Evolutionary conservation across 176 grass and related monocot species (phyloP).

Genomic region (Chrysopogon serrulatus): DNA sequence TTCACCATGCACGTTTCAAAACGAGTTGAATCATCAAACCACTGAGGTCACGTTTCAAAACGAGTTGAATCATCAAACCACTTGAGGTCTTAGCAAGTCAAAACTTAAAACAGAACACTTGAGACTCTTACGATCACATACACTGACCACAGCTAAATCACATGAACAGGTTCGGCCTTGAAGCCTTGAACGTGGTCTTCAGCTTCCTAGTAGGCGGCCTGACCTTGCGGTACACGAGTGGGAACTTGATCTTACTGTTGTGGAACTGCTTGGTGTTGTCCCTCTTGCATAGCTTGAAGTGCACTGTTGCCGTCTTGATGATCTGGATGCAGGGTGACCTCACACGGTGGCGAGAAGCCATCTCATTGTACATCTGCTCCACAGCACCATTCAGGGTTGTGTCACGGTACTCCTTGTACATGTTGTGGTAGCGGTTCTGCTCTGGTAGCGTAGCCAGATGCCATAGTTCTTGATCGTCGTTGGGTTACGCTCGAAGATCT

Average conservation of each 20-base stretch:
- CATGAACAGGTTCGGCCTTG: conserved; percentile 69
- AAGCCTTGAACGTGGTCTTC: conserved; percentile 83
- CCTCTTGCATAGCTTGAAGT: conserved; percentile 69
- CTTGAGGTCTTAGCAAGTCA: not conserved
- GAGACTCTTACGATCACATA: not conserved
- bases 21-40: conserved; percentile 12
- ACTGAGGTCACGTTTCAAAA: not conserved
- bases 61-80: conserved; percentile 6
- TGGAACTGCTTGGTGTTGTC: conserved; percentile 93
- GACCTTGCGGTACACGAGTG: conserved; percentile 71
- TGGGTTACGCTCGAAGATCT: conserved; percentile 79
- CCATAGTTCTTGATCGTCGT: conserved; percentile 88
- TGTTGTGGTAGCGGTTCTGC: conserved; percentile 83
- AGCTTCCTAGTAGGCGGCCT: conserved; percentile 70
- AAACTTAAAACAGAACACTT: conserved; percentile 18
- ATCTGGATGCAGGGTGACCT: conserved; percentile 73
- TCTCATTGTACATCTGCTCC: conserved; percentile 90
- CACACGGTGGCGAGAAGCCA: conserved; percentile 85
- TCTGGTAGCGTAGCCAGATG: conserved; percentile 87
- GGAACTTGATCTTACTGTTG: conserved; percentile 76
- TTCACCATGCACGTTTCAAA: conserved; percentile 9
- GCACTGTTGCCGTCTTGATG: conserved; percentile 64
- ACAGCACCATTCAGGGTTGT: conserved; percentile 73
- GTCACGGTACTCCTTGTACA: conserved; percentile 91
- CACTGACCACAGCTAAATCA: conserved; percentile 21